These are phyloP conservation scores for Irpex lacteus DNA, from an alignment of 1,284 basidiomycete species.

Conservation along the genomic window DNA sequence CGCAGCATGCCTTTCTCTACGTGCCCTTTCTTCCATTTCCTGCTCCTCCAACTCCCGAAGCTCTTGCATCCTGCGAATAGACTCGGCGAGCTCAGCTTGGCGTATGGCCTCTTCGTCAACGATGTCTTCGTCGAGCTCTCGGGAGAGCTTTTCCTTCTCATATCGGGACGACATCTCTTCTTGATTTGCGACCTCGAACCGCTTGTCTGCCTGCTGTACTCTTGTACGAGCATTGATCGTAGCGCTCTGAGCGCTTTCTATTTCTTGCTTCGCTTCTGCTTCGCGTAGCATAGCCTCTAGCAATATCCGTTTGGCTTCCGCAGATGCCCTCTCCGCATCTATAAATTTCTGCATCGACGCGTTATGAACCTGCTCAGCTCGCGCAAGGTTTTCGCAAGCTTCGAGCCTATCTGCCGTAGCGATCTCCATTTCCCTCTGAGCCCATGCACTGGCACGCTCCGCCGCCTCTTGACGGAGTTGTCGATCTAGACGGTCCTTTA, in stretches of 20 bases:
- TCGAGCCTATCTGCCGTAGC: too few species aligned
- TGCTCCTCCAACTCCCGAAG: neutral
- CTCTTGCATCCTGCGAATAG: conserved; percentile 1
- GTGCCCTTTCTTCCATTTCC: neutral
- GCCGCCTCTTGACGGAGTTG: too few species aligned
- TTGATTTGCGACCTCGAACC: neutral
- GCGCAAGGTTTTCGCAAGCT: too few species aligned
- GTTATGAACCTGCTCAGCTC: too few species aligned
- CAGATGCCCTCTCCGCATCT: neutral
- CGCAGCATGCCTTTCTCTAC: conserved; percentile 37
- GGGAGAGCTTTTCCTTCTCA: neutral
- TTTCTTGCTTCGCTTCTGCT: neutral
- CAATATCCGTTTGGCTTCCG: neutral
- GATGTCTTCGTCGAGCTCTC: neutral
- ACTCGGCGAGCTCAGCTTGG: neutral
- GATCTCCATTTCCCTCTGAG: too few species aligned
- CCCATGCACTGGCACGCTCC: too few species aligned
- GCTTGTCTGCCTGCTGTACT: neutral
- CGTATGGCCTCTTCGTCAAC: neutral
- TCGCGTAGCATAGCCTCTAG: neutral
- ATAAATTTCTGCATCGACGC: too few species aligned
- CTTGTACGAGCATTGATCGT: neutral
- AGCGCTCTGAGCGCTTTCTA: neutral
- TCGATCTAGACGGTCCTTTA: too few species aligned
- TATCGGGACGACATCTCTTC: neutral